A percentile compares a stretch with the other conserved stretches of the same genome.
Conservation (phyloP, 768 basidiomycete genomes). For the Strobilomyces echinocephalus region DNA sequence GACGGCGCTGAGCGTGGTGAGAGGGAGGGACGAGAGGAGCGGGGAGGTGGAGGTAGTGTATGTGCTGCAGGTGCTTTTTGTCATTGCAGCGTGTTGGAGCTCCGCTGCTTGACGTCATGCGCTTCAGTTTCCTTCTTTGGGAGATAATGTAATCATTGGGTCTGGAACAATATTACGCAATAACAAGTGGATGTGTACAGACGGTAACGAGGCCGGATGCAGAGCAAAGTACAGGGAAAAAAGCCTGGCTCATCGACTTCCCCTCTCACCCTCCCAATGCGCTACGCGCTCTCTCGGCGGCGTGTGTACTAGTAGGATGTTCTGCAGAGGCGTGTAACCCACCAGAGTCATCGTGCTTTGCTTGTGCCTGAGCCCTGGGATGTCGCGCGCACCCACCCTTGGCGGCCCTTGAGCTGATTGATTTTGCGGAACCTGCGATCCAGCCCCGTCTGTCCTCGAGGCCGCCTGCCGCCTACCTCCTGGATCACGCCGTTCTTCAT, state of each 20-base stretch:
- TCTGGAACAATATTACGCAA: neutral
- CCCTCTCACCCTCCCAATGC: conserved; percentile 34
- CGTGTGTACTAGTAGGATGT: conserved; percentile 61
- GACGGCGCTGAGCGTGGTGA: neutral
- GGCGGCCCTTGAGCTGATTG: conserved; percentile 47
- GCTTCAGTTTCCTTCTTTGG: conserved; percentile 9
- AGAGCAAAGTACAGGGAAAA: neutral
- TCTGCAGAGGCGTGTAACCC: conserved; percentile 74
- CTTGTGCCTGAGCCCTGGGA: conserved; percentile 46
- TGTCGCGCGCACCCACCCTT: conserved; percentile 36
- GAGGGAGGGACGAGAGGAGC: neutral
- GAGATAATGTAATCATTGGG: neutral
- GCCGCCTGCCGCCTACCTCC: conserved; percentile 25
- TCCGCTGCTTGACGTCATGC: conserved; percentile 34
- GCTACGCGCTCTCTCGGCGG: conserved; percentile 49
- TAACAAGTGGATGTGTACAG: neutral
- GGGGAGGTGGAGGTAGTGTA: conserved; percentile 7
- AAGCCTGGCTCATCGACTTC: neutral
- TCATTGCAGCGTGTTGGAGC: conserved; percentile 27
- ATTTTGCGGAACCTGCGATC: conserved; percentile 23
- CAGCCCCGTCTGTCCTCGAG: conserved; percentile 25
- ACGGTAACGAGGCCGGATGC: no score
- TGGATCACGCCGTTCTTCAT: conserved; percentile 31
- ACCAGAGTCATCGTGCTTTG: conserved; percentile 58
- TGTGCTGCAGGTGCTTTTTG: conserved; percentile 28